phyloP scores from a whole-genome alignment of 2,329 filamentous ascomycete species.

The Cladobotryum mycophilum region DNA sequence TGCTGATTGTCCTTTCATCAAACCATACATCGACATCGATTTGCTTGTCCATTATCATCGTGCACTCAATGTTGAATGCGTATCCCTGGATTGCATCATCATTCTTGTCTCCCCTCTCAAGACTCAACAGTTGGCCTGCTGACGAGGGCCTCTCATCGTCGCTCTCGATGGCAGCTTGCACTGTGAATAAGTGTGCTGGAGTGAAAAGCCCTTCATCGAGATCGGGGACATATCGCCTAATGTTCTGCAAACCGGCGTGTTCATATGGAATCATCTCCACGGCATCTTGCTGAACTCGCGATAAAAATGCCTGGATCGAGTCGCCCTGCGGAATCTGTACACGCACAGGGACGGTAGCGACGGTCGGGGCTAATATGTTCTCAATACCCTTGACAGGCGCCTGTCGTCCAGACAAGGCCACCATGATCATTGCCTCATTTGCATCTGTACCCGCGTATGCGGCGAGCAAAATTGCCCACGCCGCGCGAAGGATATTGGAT shows the following conservation, averaged over 20 bases:
- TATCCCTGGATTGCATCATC: not conserved
- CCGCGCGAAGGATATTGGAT: not conserved
- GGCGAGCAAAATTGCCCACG: constrained; percentile 2
- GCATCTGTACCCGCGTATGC: not conserved
- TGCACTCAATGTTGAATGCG: constrained; percentile 1
- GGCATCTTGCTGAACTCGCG: constrained; percentile 20
- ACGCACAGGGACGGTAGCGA: constrained; percentile 18
- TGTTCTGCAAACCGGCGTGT: constrained; percentile 21
- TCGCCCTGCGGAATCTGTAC: constrained; percentile 19
- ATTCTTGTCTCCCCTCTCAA: not conserved
- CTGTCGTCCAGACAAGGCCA: constrained; percentile 16
- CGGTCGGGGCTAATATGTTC: constrained; percentile 16
- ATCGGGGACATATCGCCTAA: constrained; percentile 14
- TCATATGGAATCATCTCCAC: constrained; percentile 19
- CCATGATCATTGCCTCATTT: constrained; percentile 15
- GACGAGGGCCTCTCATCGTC: not conserved
- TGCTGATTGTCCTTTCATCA: not conserved
- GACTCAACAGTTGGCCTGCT: not conserved
- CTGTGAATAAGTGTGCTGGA: constrained; percentile 1
- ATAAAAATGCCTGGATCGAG: constrained; percentile 34
- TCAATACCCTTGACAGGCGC: constrained; percentile 15
- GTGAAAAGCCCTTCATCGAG: not conserved
- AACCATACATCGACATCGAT: constrained; percentile 2
- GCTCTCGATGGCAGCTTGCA: constrained; percentile 12
- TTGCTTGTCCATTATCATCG: not conserved